A percentile compares a stretch with the other conserved stretches of the same genome.
These are phyloP conservation scores for Xylaria multiplex DNA, from an alignment of 2,329 filamentous ascomycete genomes.

Conservation along the genomic window DNA sequence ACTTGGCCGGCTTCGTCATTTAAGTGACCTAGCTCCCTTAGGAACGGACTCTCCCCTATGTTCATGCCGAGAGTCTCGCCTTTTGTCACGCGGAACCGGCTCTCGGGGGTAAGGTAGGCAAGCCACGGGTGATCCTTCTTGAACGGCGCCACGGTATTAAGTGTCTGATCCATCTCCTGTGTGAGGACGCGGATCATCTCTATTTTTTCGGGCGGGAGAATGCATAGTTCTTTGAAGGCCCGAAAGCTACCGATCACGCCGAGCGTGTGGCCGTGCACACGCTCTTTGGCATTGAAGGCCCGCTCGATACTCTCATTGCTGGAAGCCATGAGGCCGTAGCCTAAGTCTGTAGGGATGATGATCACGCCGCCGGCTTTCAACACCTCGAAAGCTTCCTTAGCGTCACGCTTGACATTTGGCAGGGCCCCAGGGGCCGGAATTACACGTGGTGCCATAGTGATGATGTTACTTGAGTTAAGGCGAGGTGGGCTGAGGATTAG, in stretches of 20 bases:
- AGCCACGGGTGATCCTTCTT: constrained; percentile 23
- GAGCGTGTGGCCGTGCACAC: constrained; percentile 29
- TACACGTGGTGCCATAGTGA: constrained; percentile 33
- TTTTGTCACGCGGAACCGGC: constrained; percentile 22
- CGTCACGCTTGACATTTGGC: constrained; percentile 31
- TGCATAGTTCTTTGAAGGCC: constrained; percentile 20
- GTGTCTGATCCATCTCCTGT: constrained; percentile 22
- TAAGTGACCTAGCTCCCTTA: constrained; percentile 31
- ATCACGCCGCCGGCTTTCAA: constrained; percentile 31
- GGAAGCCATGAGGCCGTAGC: constrained; percentile 33
- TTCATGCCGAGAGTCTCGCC: constrained; percentile 30
- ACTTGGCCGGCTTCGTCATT: constrained; percentile 34
- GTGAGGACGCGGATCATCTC: constrained; percentile 33
- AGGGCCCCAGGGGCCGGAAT: constrained; percentile 28
- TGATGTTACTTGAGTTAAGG: background rate
- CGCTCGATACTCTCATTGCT: constrained; percentile 32
- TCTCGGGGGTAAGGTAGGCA: constrained; percentile 23
- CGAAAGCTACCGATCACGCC: constrained; percentile 32
- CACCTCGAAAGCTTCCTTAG: constrained; percentile 31
- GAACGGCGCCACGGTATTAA: constrained; percentile 28
- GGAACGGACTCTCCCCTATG: constrained; percentile 30
- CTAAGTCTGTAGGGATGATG: constrained; percentile 30
- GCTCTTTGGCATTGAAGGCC: constrained; percentile 31
- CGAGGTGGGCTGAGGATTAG: constrained; percentile 2
- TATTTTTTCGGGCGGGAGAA: constrained; percentile 23